Evolutionary conservation across 495 filamentous ascomycete genomes (phyloP).

Genomic region (Hyaloscypha finlandica): DNA sequence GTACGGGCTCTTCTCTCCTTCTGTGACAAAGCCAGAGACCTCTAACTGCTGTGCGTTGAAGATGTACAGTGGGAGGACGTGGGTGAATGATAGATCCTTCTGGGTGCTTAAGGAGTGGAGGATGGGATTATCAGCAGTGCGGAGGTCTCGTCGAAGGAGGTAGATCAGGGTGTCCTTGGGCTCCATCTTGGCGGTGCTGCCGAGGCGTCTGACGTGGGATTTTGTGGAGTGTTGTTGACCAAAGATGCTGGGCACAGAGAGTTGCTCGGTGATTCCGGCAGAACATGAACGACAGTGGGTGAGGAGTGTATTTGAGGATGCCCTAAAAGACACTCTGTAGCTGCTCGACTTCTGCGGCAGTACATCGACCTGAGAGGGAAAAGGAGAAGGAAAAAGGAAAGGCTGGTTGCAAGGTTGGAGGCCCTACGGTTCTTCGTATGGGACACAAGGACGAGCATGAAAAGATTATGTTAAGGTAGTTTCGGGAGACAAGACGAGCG

Average conservation of each 20-base stretch:
- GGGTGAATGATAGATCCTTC: slow-evolving; percentile 55
- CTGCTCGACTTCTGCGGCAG: not conserved
- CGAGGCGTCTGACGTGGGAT: not conserved
- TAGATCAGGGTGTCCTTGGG: slow-evolving; percentile 54
- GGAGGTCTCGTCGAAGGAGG: slow-evolving; percentile 65
- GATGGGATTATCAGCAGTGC: slow-evolving; percentile 68
- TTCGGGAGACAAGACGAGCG: not conserved
- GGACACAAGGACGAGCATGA: not conserved
- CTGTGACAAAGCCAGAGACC: slow-evolving; percentile 63
- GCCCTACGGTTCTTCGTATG: not conserved
- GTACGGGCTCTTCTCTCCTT: slow-evolving; percentile 50
- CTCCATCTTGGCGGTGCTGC: slow-evolving; percentile 21
- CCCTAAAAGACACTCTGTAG: not conserved
- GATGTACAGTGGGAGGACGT: slow-evolving; percentile 66
- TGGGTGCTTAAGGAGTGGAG: slow-evolving; percentile 53
- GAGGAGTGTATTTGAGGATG: not conserved
- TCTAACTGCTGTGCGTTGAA: slow-evolving; percentile 67
- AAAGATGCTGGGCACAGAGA: not conserved
- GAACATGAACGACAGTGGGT: slow-evolving; percentile 1
- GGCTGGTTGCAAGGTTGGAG: not conserved
- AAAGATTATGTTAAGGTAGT: not conserved
- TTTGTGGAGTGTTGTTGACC: not conserved
- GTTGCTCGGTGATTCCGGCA: not conserved
- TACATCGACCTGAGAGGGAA: not conserved
- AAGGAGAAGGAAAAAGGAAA: not conserved